phyloP scores from a whole-genome alignment of 2,329 filamentous ascomycete genomes.

The Sporothrix variecibatus region DNA sequence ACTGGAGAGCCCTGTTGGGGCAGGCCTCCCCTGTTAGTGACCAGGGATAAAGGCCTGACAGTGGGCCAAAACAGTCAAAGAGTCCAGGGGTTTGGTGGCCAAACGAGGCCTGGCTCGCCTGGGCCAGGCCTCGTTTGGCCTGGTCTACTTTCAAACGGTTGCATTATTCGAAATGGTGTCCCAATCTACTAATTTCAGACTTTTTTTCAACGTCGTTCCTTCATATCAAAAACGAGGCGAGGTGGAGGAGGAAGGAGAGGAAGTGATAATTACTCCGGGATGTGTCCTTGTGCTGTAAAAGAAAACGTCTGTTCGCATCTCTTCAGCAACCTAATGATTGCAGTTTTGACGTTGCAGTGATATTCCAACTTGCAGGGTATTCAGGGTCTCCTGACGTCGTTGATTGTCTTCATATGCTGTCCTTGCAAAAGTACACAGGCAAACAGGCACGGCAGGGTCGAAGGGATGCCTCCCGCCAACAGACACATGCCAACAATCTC shows the following conservation, averaged over 20 bases:
- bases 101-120: not conserved
- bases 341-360: not conserved
- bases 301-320: not conserved
- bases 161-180: not conserved
- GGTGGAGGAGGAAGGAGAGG: too few relatives aligned
- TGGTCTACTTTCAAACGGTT: not conserved
- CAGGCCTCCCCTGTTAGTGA: not conserved
- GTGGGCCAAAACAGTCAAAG: not conserved
- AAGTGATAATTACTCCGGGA: not conserved
- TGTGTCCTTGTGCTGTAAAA: not conserved
- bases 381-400: not conserved
- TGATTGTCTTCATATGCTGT: not conserved
- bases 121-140: not conserved
- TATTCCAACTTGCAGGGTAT: not conserved
- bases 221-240: not conserved
- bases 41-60: not conserved
- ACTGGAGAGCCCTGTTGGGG: not conserved
- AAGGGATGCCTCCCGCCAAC: not conserved
- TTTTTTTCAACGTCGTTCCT: not conserved
- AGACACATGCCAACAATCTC: not conserved
- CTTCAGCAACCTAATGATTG: not conserved
- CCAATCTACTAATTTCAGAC: not conserved
- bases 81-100: not conserved
- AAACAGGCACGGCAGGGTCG: too few relatives aligned
- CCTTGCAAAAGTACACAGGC: not conserved